These are phyloP conservation scores for Ophiocordyceps camponoti-saundersi DNA, from an alignment of 2,329 filamentous ascomycete species.

Conservation along the genomic window DNA sequence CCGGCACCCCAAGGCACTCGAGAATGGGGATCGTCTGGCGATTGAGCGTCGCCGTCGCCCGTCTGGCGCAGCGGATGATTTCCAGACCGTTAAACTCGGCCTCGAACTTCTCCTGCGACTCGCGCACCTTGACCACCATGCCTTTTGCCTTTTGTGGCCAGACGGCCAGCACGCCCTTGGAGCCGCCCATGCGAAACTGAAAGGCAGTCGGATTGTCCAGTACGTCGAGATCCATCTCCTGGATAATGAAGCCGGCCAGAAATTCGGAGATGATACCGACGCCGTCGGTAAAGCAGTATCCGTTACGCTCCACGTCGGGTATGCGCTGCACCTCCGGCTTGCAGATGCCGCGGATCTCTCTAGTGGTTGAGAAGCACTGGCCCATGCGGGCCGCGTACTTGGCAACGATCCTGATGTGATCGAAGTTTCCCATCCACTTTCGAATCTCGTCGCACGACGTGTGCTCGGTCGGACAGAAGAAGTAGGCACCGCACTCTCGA, in stretches of 20 bases:
- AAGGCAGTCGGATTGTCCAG: constrained; percentile 58
- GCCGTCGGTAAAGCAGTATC: constrained; percentile 71
- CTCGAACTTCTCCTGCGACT: constrained; percentile 77
- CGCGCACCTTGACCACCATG: constrained; percentile 59
- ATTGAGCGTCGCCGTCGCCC: constrained; percentile 67
- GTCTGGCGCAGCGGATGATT: constrained; percentile 66
- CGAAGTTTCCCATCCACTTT: constrained; percentile 72
- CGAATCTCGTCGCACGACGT: constrained; percentile 63
- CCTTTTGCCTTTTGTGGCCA: constrained; percentile 47
- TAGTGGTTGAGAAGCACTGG: constrained; percentile 90
- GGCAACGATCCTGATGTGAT: constrained; percentile 65
- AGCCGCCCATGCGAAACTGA: constrained; percentile 84
- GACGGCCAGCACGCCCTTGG: constrained; percentile 72
- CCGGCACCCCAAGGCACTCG: constrained; percentile 55
- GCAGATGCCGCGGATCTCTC: constrained; percentile 48
- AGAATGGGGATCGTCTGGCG: constrained; percentile 82
- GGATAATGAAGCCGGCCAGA: constrained; percentile 55
- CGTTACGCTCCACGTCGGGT: constrained; percentile 52
- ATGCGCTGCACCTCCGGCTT: constrained; percentile 44
- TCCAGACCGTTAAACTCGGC: constrained; percentile 58
- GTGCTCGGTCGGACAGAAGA: constrained; percentile 59
- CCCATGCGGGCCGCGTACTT: constrained; percentile 81
- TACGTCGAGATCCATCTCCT: constrained; percentile 46
- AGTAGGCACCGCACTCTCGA: constrained; percentile 79
- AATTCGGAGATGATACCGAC: constrained; percentile 81